phyloP scores from a whole-genome alignment of 1,139 yeast species.

The Candida tetrigidarum region DNA sequence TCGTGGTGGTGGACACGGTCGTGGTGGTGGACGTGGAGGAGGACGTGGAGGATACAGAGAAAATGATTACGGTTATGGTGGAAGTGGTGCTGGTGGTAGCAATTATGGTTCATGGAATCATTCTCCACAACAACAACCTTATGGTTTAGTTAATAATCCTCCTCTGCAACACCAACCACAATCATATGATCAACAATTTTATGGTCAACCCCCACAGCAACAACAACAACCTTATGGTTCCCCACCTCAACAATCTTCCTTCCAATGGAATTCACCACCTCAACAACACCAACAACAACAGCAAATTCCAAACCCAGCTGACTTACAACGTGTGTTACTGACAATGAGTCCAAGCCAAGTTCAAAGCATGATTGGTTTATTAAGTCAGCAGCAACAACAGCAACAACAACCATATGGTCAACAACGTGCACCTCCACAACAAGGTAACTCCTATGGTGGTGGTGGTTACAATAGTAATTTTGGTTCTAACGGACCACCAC shows the following conservation, averaged over 20 bases:
- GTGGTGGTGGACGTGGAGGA: conserved; percentile 14
- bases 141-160: conserved; percentile 11
- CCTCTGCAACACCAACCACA: conserved; percentile 11
- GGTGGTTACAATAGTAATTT: neutral
- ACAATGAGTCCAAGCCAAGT: conserved; percentile 55
- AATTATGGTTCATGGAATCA: conserved; percentile 12
- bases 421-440: conserved; percentile 14
- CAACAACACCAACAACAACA: conserved; percentile 12
- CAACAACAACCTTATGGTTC: conserved; percentile 10
- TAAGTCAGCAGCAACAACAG: conserved; percentile 31
- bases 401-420: conserved; percentile 15
- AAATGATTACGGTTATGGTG: conserved; percentile 6
- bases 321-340: conserved; percentile 41
- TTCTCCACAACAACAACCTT: conserved; percentile 15
- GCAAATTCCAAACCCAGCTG: conserved; percentile 12
- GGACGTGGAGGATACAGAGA: conserved; percentile 11
- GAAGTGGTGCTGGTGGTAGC: conserved; percentile 7
- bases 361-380: conserved; percentile 50
- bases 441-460: conserved; percentile 7
- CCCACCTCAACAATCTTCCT: conserved; percentile 13
- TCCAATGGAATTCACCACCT: conserved; percentile 14
- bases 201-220: conserved; percentile 5
- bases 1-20: conserved; percentile 9
- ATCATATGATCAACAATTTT: conserved; percentile 14
- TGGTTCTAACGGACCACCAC: conserved; percentile 11